Conservation (phyloP, 2,329 filamentous ascomycete species). For the Exophiala bonariae region DNA sequence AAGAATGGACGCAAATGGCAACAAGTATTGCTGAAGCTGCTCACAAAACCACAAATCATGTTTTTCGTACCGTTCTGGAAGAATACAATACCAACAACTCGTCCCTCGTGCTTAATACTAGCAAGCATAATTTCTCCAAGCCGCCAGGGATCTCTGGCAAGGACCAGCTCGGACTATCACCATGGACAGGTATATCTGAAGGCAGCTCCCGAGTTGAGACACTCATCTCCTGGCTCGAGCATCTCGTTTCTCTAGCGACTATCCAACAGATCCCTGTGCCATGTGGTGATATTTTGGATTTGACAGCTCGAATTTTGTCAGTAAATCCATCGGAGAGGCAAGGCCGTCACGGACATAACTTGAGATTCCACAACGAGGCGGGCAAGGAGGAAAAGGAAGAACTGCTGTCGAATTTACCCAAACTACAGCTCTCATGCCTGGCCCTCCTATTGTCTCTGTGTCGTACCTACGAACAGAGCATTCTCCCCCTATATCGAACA, state of each 20-base stretch:
- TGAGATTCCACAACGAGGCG: slow-evolving; percentile 71
- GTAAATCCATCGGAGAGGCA: slow-evolving; percentile 55
- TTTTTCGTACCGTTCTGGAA: slow-evolving; percentile 78
- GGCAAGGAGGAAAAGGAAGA: slow-evolving; percentile 78
- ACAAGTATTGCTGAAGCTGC: slow-evolving; percentile 61
- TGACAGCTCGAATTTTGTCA: slow-evolving; percentile 69
- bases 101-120: slow-evolving; percentile 33
- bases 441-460: slow-evolving; percentile 60
- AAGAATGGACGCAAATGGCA: slow-evolving; percentile 75
- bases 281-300: slow-evolving; percentile 66
- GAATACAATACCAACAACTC: slow-evolving; percentile 71
- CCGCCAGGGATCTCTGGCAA: slow-evolving; percentile 38
- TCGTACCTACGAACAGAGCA: slow-evolving; percentile 58
- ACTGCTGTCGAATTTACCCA: slow-evolving; percentile 71
- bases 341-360: slow-evolving; percentile 39
- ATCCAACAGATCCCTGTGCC: slow-evolving; percentile 66
- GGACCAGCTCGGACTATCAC: slow-evolving; percentile 55
- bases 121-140: slow-evolving; percentile 37
- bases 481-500: slow-evolving; percentile 61
- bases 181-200: slow-evolving; percentile 73
- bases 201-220: slow-evolving; percentile 69
- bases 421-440: slow-evolving; percentile 72
- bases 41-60: slow-evolving; percentile 71
- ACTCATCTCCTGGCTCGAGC: slow-evolving; percentile 64
- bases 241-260: slow-evolving; percentile 65